Conservation (phyloP, 2,329 filamentous ascomycete genomes). For the Pseudophaeomoniella oleicola region DNA sequence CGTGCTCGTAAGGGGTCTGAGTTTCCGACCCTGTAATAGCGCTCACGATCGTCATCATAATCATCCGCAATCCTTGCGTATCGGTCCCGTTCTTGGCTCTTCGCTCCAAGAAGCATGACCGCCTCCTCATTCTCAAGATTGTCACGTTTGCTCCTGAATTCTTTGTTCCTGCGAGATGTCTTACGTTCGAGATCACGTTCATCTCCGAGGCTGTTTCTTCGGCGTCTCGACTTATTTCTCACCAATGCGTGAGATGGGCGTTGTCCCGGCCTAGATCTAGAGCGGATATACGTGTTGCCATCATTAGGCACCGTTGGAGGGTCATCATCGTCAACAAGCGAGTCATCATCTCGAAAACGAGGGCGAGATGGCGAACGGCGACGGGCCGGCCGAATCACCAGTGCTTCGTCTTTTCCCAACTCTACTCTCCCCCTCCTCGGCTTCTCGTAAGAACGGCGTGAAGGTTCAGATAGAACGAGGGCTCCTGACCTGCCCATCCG, state of each 20-base stretch:
- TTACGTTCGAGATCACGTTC: neutral
- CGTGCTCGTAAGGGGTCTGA: neutral
- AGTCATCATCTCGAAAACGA: neutral
- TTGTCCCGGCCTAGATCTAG: neutral
- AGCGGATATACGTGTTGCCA: neutral
- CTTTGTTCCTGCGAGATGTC: neutral
- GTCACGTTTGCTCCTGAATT: neutral
- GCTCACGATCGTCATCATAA: neutral
- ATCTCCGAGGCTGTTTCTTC: neutral
- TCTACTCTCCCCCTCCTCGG: no score
- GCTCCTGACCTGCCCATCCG: neutral
- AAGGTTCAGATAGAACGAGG: neutral
- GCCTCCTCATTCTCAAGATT: neutral
- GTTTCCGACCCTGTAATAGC: neutral
- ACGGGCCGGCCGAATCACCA: neutral
- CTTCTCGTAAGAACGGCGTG: no score
- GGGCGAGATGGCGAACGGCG: neutral
- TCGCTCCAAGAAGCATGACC: neutral
- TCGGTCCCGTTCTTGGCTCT: neutral
- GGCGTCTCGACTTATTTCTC: neutral
- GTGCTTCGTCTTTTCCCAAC: neutral
- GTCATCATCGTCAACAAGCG: neutral
- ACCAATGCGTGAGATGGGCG: neutral
- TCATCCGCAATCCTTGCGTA: neutral
- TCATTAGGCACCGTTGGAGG: neutral